Percentiles rank a stretch among this genome's conserved stretches.
These are phyloP conservation scores for Trichophyton verrucosum DNA, from an alignment of 2,329 filamentous ascomycete genomes.

Conservation along the genomic window DNA sequence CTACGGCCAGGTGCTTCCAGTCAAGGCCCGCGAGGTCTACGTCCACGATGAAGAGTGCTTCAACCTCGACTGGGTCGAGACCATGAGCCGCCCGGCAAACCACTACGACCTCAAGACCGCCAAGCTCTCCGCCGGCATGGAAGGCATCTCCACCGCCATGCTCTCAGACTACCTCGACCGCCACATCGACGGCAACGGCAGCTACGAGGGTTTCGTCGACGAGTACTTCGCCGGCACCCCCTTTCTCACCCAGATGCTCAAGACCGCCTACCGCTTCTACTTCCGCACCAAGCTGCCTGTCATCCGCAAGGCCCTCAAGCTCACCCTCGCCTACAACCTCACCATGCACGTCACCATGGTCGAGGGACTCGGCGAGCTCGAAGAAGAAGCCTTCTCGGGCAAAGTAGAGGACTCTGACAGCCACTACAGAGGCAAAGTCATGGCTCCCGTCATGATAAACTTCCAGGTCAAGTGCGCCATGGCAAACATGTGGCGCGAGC, in stretches of 20 bases:
- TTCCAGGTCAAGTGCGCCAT: slow-evolving; percentile 98
- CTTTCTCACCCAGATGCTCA: slow-evolving; percentile 90
- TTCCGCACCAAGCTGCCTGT: slow-evolving; percentile 75
- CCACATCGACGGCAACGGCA: slow-evolving; percentile 79
- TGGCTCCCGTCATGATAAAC: slow-evolving; percentile 97
- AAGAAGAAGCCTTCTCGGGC: slow-evolving; percentile 57
- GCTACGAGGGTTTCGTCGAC: slow-evolving; percentile 86
- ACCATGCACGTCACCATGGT: slow-evolving; percentile 92
- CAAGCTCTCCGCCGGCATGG: slow-evolving; percentile 75
- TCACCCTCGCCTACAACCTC: slow-evolving; percentile 89
- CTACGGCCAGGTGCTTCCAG: slow-evolving; percentile 83
- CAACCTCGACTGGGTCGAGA: slow-evolving; percentile 86
- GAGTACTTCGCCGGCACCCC: slow-evolving; percentile 93
- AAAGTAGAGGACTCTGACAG: slow-evolving; percentile 77
- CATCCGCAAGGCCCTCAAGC: slow-evolving; percentile 88
- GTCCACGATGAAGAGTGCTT: slow-evolving; percentile 89
- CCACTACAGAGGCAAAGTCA: slow-evolving; percentile 77
- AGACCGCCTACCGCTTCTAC: slow-evolving; percentile 91
- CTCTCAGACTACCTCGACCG: slow-evolving; percentile 89
- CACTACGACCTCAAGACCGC: slow-evolving; percentile 80
- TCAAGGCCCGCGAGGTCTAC: slow-evolving; percentile 86
- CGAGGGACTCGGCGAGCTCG: slow-evolving; percentile 64
- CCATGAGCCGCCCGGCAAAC: slow-evolving; percentile 58
- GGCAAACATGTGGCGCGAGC: slow-evolving; percentile 94
- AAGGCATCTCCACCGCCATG: slow-evolving; percentile 68